phyloP scores from a whole-genome alignment of 148 eudicot genomes.

The Tetragonia tetragonoides region DNA sequence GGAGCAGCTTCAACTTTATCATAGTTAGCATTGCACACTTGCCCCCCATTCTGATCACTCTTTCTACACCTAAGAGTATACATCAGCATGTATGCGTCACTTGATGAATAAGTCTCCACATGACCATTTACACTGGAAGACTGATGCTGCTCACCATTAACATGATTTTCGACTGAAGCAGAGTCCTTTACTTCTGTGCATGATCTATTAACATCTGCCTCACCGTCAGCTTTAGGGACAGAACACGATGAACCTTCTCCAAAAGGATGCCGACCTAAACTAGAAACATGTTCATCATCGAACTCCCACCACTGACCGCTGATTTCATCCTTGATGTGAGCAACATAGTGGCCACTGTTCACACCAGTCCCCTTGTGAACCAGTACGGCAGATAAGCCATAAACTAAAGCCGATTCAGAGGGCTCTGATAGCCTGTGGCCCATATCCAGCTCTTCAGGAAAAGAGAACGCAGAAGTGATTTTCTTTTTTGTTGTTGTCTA shows the following conservation, averaged over 20 bases:
- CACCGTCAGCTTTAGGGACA: slow-evolving; percentile 45
- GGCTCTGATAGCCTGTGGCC: slow-evolving; percentile 58
- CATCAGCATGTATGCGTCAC: slow-evolving; percentile 98
- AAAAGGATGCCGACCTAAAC: slow-evolving; percentile 81
- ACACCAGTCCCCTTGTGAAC: slow-evolving; percentile 97
- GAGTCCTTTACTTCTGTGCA: slow-evolving; percentile 31
- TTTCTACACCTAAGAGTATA: slow-evolving; percentile 57
- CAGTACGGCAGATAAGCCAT: slow-evolving; percentile 89
- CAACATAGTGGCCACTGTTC: slow-evolving; percentile 93
- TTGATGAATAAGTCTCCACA: slow-evolving; percentile 68
- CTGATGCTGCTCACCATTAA: slow-evolving; percentile 29
- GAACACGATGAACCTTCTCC: slow-evolving; percentile 62
- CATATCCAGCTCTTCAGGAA: slow-evolving; percentile 87
- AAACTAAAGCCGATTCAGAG: slow-evolving; percentile 46
- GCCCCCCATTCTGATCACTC: slow-evolving; percentile 30
- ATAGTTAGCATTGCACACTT: slow-evolving; percentile 25
- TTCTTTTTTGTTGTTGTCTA: slow-evolving; percentile 93
- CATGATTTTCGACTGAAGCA: slow-evolving; percentile 35
- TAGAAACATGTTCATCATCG: slow-evolving; percentile 91
- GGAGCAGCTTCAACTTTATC: slow-evolving; percentile 33
- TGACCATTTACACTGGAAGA: slow-evolving; percentile 29
- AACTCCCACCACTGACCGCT: slow-evolving; percentile 96
- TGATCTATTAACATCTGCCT: slow-evolving; percentile 31
- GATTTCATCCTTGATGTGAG: slow-evolving; percentile 80
- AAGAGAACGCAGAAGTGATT: slow-evolving; percentile 81